phyloP scores from a whole-genome alignment of 345 rosid species.

The Populus ilicifolia region DNA sequence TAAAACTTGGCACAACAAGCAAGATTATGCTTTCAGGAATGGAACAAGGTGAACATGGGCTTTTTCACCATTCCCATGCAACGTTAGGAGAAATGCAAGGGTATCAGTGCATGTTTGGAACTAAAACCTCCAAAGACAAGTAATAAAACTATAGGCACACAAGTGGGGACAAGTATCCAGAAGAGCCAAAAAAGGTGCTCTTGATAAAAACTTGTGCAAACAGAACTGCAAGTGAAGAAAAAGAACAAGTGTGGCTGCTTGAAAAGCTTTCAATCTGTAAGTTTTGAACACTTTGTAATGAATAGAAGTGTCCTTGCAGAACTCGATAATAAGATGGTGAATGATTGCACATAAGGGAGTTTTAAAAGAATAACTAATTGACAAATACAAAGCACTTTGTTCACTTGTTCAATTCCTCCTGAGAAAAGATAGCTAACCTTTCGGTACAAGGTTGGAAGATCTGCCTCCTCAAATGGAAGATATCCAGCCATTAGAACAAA shows the following conservation, averaged over 20 bases:
- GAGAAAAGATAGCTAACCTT: constrained; percentile 44
- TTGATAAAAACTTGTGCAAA: not conserved
- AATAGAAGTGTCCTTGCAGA: not conserved
- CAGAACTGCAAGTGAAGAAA: not conserved
- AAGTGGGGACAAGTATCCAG: not conserved
- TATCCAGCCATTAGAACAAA: constrained; percentile 82
- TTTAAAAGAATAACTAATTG: not conserved
- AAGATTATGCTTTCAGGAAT: not conserved
- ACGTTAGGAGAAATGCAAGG: not conserved
- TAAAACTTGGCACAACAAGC: not conserved
- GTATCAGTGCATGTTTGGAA: constrained; percentile 6
- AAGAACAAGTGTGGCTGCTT: not conserved
- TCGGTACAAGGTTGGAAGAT: constrained; percentile 68
- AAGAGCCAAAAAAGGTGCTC: not conserved
- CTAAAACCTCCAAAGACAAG: constrained; percentile 4
- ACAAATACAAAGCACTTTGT: not conserved
- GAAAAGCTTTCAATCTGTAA: not conserved
- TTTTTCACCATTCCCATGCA: not conserved
- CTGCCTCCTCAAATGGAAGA: constrained; percentile 73
- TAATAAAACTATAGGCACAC: not conserved
- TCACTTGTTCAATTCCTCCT: not conserved
- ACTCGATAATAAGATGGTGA: not conserved
- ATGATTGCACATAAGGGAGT: not conserved
- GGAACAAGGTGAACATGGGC: constrained; percentile 2
- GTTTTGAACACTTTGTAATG: not conserved